Conservation (phyloP, 257 asterid species). For the Scutellaria baicalensis region DNA sequence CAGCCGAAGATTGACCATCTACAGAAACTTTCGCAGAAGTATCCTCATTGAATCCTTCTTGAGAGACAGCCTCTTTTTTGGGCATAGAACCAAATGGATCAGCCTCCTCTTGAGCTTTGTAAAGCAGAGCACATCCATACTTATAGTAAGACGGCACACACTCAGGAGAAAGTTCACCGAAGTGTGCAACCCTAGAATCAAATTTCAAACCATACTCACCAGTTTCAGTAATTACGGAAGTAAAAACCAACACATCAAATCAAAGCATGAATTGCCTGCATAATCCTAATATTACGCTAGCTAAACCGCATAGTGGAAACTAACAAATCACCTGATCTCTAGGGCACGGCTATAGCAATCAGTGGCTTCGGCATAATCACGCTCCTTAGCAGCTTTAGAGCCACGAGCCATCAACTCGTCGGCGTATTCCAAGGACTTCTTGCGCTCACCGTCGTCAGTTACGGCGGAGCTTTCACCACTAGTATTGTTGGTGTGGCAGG, state of each 20-base stretch:
- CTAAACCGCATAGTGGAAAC: too few relatives aligned
- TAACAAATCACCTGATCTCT: slow-evolving; percentile 60
- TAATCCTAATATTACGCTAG: neutral
- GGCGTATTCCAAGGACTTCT: slow-evolving; percentile 50
- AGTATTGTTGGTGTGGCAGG: slow-evolving; percentile 35
- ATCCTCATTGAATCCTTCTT: slow-evolving; percentile 47
- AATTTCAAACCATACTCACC: neutral
- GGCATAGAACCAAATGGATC: slow-evolving; percentile 87
- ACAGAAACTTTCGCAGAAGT: slow-evolving; percentile 40
- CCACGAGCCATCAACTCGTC: slow-evolving; percentile 66
- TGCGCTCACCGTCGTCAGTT: slow-evolving; percentile 31
- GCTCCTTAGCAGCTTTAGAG: slow-evolving; percentile 53
- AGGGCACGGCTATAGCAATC: slow-evolving; percentile 96
- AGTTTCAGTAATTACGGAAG: neutral
- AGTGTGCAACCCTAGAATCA: slow-evolving; percentile 55
- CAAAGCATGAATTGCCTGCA: neutral
- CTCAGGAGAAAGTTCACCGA: slow-evolving; percentile 89
- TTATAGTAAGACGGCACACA: slow-evolving; percentile 79
- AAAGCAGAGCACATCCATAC: slow-evolving; percentile 47
- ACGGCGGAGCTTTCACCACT: slow-evolving; percentile 34
- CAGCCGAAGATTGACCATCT: slow-evolving; percentile 56
- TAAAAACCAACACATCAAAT: neutral
- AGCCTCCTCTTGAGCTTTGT: slow-evolving; percentile 89
- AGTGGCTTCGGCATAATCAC: slow-evolving; percentile 68
- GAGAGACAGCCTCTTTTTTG: slow-evolving; percentile 48